Evolutionary conservation across 2,329 filamentous ascomycete genomes (phyloP).

Genomic region (Fusarium sulawesiense): DNA sequence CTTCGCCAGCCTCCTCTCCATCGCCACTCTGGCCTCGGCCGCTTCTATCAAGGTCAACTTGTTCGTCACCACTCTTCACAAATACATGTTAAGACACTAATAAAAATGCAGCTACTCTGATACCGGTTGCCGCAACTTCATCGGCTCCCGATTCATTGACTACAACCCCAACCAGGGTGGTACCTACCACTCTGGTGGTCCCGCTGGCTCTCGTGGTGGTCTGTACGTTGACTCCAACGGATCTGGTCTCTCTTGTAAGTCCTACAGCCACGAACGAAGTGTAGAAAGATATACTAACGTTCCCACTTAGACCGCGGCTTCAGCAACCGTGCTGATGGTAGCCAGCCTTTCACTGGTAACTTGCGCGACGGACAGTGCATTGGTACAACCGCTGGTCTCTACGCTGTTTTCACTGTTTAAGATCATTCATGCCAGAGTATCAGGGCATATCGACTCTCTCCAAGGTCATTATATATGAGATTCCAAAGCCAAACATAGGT

Average conservation of each 20-base stretch:
- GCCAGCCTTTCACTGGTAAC: slow-evolving; percentile 3
- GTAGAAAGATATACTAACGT: rapidly evolving
- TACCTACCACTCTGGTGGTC: slow-evolving; percentile 1
- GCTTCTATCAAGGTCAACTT: slow-evolving; percentile 16
- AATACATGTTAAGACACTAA: rapidly evolving
- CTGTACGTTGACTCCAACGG: slow-evolving; percentile 8
- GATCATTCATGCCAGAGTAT: background rate
- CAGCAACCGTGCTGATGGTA: background rate
- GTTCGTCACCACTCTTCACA: background rate
- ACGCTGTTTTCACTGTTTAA: slow-evolving; percentile 9
- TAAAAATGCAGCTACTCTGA: background rate
- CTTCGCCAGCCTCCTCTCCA: background rate
- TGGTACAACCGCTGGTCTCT: background rate
- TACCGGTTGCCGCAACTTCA: slow-evolving; percentile 9
- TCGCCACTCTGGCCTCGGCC: background rate
- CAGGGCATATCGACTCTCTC: background rate
- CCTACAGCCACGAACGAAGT: rapidly evolving
- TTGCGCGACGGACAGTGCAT: slow-evolving; percentile 7
- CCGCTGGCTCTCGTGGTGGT: slow-evolving; percentile 1
- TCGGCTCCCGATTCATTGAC: slow-evolving; percentile 11
- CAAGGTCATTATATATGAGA: background rate
- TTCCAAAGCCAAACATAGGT: background rate
- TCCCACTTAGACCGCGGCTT: background rate
- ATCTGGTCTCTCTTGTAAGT: background rate
- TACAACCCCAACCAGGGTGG: slow-evolving; percentile 5